These are phyloP conservation scores for Gracilaria gracilis DNA, from an alignment of 23 red algal genomes.

Conservation along the genomic window DNA sequence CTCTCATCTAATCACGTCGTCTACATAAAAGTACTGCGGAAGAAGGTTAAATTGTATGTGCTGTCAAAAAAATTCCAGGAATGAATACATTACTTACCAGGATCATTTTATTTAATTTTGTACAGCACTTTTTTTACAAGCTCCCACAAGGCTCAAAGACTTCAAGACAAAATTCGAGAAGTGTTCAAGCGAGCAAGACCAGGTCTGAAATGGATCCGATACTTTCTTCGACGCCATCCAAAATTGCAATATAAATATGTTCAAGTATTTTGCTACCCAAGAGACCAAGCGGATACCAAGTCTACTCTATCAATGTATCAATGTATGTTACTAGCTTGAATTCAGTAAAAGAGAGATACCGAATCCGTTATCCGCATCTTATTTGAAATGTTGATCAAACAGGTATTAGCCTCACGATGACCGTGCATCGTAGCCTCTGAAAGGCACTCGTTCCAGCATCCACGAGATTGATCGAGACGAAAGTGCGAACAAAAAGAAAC, in stretches of 20 bases:
- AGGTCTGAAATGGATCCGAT: background rate
- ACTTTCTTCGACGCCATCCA: background rate
- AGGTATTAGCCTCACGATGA: background rate
- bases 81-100: no score
- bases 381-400: background rate
- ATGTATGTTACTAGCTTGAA: background rate
- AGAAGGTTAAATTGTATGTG: background rate
- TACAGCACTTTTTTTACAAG: background rate
- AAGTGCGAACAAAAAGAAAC: background rate
- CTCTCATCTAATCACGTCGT: background rate
- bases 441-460: background rate
- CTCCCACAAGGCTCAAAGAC: background rate
- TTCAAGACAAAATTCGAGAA: background rate
- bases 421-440: background rate
- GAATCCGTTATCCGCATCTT: background rate
- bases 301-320: background rate
- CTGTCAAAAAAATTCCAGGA: no score
- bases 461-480: background rate
- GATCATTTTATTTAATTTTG: background rate
- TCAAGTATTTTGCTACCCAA: background rate
- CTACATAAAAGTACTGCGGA: background rate
- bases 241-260: background rate
- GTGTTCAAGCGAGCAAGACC: no score
- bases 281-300: background rate
- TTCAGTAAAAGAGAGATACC: background rate